Percentiles rank a stretch among this genome's conserved stretches.
Conservation (phyloP, 2,329 filamentous ascomycete genomes). For the Pseudogymnoascus sp. region DNA sequence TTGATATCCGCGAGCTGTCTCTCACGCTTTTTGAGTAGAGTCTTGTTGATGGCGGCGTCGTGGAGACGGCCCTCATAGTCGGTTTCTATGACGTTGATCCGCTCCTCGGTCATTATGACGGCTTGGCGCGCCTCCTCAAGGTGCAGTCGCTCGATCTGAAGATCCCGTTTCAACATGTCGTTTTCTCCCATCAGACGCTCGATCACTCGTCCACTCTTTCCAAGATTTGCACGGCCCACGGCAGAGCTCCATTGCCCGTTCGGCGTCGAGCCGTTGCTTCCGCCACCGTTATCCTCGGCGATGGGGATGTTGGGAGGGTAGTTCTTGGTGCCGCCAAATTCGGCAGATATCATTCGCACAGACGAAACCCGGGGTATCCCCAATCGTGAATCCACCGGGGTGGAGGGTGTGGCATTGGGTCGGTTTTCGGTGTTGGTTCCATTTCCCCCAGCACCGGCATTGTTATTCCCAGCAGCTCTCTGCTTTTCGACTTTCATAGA, state of each 20-base stretch:
- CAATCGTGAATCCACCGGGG: background rate
- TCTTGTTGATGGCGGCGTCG: slow-evolving; percentile 64
- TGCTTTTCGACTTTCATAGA: background rate
- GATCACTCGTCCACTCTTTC: slow-evolving; percentile 72
- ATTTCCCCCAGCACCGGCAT: background rate
- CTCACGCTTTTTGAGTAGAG: slow-evolving; percentile 63
- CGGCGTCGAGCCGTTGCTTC: slow-evolving; percentile 8
- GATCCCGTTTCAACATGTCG: slow-evolving; percentile 66
- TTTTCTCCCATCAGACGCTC: slow-evolving; percentile 77
- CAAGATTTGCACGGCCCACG: slow-evolving; percentile 61
- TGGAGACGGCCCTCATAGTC: slow-evolving; percentile 65
- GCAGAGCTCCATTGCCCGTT: slow-evolving; percentile 52
- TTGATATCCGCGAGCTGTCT: slow-evolving; percentile 66
- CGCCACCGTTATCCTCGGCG: slow-evolving; percentile 14
- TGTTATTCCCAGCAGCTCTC: background rate
- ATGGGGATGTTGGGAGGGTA: slow-evolving; percentile 18
- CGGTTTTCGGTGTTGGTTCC: background rate
- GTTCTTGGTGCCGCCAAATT: slow-evolving; percentile 24
- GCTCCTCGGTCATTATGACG: slow-evolving; percentile 60
- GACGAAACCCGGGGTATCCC: slow-evolving; percentile 13
- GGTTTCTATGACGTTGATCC: slow-evolving; percentile 59
- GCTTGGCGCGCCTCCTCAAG: slow-evolving; percentile 66
- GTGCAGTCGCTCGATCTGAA: slow-evolving; percentile 56
- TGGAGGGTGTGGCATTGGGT: background rate
- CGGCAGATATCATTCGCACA: slow-evolving; percentile 25